These are phyloP conservation scores for sweet orange (Citrus sinensis) DNA, from an alignment of 345 rosid genomes.

Conservation along the genomic window DVS_A1.0 CM039166.1:25471501-25472000, in stretches of 20 bases:
- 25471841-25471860: not conserved
- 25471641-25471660: not conserved
- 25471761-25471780: not conserved
- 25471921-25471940: not conserved
- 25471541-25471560: conserved; percentile 27
- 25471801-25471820: too few relatives aligned
- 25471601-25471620: too few relatives aligned
- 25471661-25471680: not conserved
- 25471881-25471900: too few relatives aligned
- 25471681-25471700: too few relatives aligned
- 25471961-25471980: not conserved
- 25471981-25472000: not conserved
- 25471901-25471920: not conserved
- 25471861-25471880: too few relatives aligned
- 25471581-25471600: not conserved
- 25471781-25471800: too few relatives aligned
- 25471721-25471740: too few relatives aligned
- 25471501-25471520: conserved; percentile 39
- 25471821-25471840: not conserved
- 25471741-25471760: not conserved
- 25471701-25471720: too few relatives aligned
- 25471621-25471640: too few relatives aligned
- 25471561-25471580: not conserved
- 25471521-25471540: conserved; percentile 27
- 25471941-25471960: not conserved